These are phyloP conservation scores for Alternaria sp. DNA, from an alignment of 2,329 filamentous ascomycete genomes.

Conservation along the genomic window DNA sequence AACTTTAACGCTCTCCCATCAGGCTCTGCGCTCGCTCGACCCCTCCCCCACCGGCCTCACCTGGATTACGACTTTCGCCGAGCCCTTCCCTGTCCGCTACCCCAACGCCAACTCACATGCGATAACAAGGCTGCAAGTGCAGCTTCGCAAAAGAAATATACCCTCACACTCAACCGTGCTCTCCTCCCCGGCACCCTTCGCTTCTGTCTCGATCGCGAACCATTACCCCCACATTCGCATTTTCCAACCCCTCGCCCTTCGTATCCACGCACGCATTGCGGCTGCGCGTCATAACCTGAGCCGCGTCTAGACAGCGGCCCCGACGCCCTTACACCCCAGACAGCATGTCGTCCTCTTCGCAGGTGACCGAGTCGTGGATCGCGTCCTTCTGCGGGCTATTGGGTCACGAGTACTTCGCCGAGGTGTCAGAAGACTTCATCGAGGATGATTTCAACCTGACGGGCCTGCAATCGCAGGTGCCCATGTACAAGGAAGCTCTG, in stretches of 20 bases:
- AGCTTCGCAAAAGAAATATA: constrained; percentile 13
- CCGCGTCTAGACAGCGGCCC: constrained; percentile 23
- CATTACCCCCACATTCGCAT: constrained; percentile 34
- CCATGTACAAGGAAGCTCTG: constrained; percentile 98
- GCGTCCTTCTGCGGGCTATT: constrained; percentile 94
- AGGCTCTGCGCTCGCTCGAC: constrained; percentile 19
- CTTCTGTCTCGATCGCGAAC: constrained; percentile 2
- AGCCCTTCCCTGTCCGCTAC: constrained; percentile 10
- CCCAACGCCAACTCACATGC: constrained; percentile 18
- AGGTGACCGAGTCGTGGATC: constrained; percentile 89
- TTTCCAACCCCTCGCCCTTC: constrained; percentile 36
- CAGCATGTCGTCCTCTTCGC: constrained; percentile 63
- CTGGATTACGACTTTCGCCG: constrained; percentile 15
- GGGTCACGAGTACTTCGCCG: constrained; percentile 98
- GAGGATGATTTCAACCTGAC: constrained; percentile 99
- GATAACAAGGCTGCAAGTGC: constrained; percentile 25
- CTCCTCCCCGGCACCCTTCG: neutral
- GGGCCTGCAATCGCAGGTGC: constrained; percentile 90
- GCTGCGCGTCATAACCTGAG: constrained; percentile 27
- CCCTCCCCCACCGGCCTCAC: constrained; percentile 19
- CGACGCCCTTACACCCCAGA: neutral
- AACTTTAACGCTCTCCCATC: neutral
- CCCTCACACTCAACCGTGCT: neutral
- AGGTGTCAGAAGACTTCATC: constrained; percentile 98
- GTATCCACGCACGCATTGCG: constrained; percentile 22